Evolutionary conservation across 306 rosid species (phyloP).

Genomic region (Sesbania bispinosa): DNA sequence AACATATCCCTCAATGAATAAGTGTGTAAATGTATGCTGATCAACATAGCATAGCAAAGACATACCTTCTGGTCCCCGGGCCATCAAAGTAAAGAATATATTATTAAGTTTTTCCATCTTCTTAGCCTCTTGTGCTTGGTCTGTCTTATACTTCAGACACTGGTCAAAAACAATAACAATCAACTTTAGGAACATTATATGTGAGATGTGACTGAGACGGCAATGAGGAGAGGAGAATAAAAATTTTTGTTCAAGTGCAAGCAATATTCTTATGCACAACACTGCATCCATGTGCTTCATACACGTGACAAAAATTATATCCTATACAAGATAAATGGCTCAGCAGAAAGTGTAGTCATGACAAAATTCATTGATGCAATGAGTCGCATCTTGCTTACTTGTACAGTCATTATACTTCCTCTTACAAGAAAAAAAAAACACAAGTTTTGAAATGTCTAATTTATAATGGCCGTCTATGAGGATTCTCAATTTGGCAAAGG

Average conservation of each 20-base stretch:
- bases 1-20: background rate
- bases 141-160: conserved; percentile 93
- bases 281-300: conserved; percentile 12
- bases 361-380: conserved; percentile 2
- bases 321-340: conserved; percentile 21
- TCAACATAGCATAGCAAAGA: conserved; percentile 21
- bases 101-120: conserved; percentile 84
- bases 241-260: conserved; percentile 20
- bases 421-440: background rate
- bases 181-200: conserved; percentile 23
- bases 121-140: conserved; percentile 91
- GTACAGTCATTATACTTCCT: background rate
- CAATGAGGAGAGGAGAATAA: conserved; percentile 12
- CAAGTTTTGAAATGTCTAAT: background rate
- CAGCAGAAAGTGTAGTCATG: background rate
- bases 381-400: conserved; percentile 14
- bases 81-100: conserved; percentile 90
- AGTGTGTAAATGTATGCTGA: conserved; percentile 9
- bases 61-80: conserved; percentile 90
- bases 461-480: conserved; percentile 12
- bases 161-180: conserved; percentile 38
- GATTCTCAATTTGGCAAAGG: conserved; percentile 25
- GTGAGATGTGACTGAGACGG: conserved; percentile 17
- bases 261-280: conserved; percentile 22
- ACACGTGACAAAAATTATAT: conserved; percentile 25